Evolutionary conservation across 192 early-diverging fungal species (phyloP).

Genomic region (Coemansia sp.): DNA sequence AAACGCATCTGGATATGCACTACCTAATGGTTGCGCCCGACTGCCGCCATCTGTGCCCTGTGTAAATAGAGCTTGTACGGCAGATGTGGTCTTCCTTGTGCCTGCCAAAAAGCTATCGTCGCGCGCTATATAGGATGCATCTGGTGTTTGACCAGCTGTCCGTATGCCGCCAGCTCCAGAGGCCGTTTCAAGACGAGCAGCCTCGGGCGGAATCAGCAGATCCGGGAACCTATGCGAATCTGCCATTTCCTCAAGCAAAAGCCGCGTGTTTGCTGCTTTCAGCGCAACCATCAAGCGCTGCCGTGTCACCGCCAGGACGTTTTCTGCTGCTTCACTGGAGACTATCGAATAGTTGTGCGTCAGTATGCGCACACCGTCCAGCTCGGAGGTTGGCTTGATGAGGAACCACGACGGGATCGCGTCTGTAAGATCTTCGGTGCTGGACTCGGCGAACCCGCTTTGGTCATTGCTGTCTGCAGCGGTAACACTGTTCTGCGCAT

Average conservation of each 20-base stretch:
- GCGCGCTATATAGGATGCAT: constrained; percentile 20
- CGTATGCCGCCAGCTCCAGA: constrained; percentile 1
- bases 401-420: constrained; percentile 53
- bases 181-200: background rate
- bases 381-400: constrained; percentile 36
- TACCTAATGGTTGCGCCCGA: background rate
- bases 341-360: constrained; percentile 54
- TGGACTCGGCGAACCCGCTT: background rate
- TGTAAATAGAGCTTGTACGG: background rate
- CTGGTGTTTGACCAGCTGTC: constrained; percentile 5
- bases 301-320: constrained; percentile 48
- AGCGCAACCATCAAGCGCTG: constrained; percentile 49
- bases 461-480: background rate
- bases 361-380: constrained; percentile 51
- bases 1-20: background rate
- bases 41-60: constrained; percentile 1
- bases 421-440: constrained; percentile 24
- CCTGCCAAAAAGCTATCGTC: constrained; percentile 5
- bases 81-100: background rate
- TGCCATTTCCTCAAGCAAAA: constrained; percentile 53
- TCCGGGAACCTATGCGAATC: constrained; percentile 45
- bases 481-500: constrained; percentile 11
- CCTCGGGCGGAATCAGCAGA: constrained; percentile 33
- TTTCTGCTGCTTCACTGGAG: constrained; percentile 38
- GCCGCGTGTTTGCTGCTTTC: constrained; percentile 48